phyloP scores from a whole-genome alignment of 768 basidiomycete genomes.

The Mrakia gelida region DNA sequence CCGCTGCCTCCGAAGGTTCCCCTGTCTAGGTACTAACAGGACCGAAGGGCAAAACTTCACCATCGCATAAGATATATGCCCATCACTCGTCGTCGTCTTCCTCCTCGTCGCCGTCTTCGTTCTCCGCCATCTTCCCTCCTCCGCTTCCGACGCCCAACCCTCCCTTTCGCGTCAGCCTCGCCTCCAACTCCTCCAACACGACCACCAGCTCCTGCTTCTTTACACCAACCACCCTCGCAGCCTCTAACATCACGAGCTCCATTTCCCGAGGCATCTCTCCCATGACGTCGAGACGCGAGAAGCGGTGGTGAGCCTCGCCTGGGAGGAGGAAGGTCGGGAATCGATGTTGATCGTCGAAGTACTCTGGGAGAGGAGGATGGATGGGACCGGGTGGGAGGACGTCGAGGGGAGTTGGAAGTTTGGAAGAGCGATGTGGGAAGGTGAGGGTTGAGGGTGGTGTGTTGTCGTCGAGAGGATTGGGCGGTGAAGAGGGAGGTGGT shows the following conservation, averaged over 20 bases:
- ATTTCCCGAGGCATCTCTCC: conserved; percentile 58
- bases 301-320: conserved; percentile 62
- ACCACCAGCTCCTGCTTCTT: conserved; percentile 52
- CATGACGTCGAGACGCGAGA: conserved; percentile 61
- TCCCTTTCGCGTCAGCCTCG: conserved; percentile 48
- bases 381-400: neutral
- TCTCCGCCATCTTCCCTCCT: conserved; percentile 39
- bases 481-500: conserved; percentile 16
- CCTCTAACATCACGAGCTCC: conserved; percentile 53
- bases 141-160: conserved; percentile 24
- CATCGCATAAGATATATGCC: too few species aligned
- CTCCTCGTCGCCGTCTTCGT: too few species aligned
- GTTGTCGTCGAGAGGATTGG: conserved; percentile 30
- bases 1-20: too few species aligned
- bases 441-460: conserved; percentile 13
- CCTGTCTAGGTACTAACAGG: too few species aligned
- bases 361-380: conserved; percentile 16
- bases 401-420: neutral
- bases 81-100: too few species aligned
- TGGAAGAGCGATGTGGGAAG: conserved; percentile 7
- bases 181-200: conserved; percentile 64
- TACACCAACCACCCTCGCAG: conserved; percentile 57
- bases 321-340: conserved; percentile 46
- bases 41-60: too few species aligned
- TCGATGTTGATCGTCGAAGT: conserved; percentile 15